phyloP scores from a whole-genome alignment of 2,329 filamentous ascomycete genomes.

The Biscogniauxia marginata region DNA sequence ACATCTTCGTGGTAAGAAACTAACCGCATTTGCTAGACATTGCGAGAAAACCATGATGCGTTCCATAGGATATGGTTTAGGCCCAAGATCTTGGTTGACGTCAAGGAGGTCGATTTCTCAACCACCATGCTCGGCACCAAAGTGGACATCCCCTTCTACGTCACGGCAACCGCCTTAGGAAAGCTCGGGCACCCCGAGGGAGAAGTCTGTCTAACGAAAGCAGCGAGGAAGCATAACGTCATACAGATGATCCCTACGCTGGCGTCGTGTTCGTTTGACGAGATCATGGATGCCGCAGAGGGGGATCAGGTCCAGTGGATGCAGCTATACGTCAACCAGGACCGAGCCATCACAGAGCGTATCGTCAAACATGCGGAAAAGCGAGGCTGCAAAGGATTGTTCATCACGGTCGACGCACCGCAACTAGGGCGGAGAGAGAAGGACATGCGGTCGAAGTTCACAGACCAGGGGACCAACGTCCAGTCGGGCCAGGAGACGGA shows the following conservation, averaged over 20 bases:
- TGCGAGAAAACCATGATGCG: conserved; percentile 92
- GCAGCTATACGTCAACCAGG: conserved; percentile 96
- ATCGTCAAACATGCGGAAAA: conserved; percentile 91
- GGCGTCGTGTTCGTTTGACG: conserved; percentile 95
- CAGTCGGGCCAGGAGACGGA: conserved; percentile 77
- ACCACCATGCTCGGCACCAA: conserved; percentile 94
- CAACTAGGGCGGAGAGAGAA: conserved; percentile 94
- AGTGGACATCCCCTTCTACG: conserved; percentile 85
- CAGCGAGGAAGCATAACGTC: conserved; percentile 81
- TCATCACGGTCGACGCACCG: conserved; percentile 97
- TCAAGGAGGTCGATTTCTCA: conserved; percentile 79
- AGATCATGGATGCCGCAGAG: conserved; percentile 82
- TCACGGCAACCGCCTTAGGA: conserved; percentile 92
- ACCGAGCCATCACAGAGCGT: conserved; percentile 82
- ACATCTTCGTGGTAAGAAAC: too few species aligned
- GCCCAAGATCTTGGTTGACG: conserved; percentile 83
- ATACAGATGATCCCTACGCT: conserved; percentile 99
- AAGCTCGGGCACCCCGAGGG: conserved; percentile 94
- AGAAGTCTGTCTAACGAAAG: conserved; percentile 85
- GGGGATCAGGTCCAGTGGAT: conserved; percentile 91
- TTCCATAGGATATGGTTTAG: conserved; percentile 98
- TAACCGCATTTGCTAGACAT: conserved; percentile 56
- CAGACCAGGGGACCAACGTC: conserved; percentile 78
- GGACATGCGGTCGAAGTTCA: conserved; percentile 94
- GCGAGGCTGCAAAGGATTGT: conserved; percentile 90